Percentiles rank a stretch among this genome's conserved stretches.
Evolutionary conservation across 345 rosid species (phyloP).

Genomic region (Kernera saxatilis): DNA sequence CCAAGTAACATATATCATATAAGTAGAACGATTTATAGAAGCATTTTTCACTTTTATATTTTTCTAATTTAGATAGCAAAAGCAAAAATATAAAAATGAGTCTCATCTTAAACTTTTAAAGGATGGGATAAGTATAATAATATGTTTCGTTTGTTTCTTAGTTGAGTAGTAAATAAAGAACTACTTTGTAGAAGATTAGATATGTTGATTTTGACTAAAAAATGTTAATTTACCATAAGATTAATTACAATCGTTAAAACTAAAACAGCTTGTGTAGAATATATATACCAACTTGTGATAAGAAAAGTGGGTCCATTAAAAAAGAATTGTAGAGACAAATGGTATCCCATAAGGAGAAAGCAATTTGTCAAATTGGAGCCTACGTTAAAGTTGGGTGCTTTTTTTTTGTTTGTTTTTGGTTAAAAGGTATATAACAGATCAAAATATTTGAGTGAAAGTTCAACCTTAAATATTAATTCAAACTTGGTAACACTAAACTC

Average conservation of each 20-base stretch:
- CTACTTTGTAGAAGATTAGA: neutral
- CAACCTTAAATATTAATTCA: neutral
- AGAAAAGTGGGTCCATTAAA: slow-evolving; percentile 10
- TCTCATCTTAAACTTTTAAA: neutral
- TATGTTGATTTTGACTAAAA: neutral
- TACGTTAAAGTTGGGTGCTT: slow-evolving; percentile 22
- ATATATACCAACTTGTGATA: slow-evolving; percentile 12
- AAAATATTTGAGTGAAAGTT: neutral
- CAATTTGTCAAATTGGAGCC: slow-evolving; percentile 27
- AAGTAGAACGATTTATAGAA: neutral
- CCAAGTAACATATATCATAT: neutral
- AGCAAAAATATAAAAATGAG: too few species aligned
- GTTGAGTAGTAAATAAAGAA: neutral
- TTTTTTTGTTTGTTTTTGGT: neutral
- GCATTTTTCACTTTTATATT: neutral
- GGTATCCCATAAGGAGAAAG: slow-evolving; percentile 33
- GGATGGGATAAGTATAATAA: neutral
- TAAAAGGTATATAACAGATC: neutral
- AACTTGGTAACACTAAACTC: neutral
- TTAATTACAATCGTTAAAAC: neutral
- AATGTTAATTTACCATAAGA: neutral
- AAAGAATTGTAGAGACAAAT: slow-evolving; percentile 29
- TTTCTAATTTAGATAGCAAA: neutral
- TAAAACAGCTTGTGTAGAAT: neutral
- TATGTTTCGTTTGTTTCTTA: neutral